Percentiles rank a stretch among this genome's conserved stretches.
These are phyloP conservation scores for Hericium erinaceus DNA, from an alignment of 768 basidiomycete genomes.

Conservation along the genomic window DNA sequence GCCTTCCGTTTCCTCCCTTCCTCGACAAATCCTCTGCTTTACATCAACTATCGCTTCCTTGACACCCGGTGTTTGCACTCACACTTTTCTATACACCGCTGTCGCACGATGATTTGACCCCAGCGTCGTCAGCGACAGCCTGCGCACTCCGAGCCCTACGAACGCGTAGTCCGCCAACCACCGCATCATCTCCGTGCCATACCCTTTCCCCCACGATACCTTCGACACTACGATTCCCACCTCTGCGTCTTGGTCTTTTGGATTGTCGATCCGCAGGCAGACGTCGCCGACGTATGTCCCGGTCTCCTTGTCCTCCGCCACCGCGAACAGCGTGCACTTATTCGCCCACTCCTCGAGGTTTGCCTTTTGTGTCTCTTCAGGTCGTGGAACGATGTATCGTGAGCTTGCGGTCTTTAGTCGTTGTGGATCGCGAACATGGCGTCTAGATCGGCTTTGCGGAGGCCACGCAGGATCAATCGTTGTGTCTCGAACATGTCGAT, in stretches of 20 bases:
- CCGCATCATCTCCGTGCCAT: not conserved
- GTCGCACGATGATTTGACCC: not conserved
- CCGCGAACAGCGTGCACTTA: not conserved
- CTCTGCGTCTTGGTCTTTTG: not conserved
- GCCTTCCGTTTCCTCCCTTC: not conserved
- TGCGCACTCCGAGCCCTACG: not conserved
- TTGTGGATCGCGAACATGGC: not conserved
- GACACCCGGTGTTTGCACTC: not conserved
- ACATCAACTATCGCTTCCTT: not conserved
- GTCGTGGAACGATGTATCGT: not conserved
- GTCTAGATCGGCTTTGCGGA: not conserved
- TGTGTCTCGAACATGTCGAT: not conserved
- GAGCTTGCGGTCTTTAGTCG: not conserved
- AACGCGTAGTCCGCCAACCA: not conserved
- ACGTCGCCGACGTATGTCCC: not conserved
- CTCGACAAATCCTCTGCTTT: not conserved
- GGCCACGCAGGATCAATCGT: not conserved
- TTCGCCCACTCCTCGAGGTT: not conserved
- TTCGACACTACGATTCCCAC: not conserved
- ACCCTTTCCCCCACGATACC: not conserved
- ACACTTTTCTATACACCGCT: not conserved
- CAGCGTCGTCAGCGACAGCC: not conserved
- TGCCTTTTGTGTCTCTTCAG: not conserved
- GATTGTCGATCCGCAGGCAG: not conserved
- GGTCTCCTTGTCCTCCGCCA: not conserved